Evolutionary conservation across 2,329 filamentous ascomycete species (phyloP), one percentile per base, ranked within the genome.

Genomic region (Aspergillus sp.): DNA sequence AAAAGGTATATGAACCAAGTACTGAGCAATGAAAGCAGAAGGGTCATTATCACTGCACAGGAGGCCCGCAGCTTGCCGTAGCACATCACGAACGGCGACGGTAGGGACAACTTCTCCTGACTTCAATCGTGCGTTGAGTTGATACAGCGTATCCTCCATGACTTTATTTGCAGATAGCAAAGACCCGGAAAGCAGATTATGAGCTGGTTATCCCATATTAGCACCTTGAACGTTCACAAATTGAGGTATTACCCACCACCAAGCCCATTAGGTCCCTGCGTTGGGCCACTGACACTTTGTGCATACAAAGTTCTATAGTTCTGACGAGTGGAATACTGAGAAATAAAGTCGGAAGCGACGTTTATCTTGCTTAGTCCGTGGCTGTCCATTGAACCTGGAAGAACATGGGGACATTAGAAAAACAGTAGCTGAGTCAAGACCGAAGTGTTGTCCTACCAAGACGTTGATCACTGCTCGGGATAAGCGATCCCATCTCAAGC

Each of bases 311-410:
- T 94, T 59, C 93, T 88, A 75, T 99, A 99, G 72, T 97, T 93
- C 74, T 99, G 96, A 39, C 95, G 90, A 25, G 92, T 96, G 3
- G 94, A 98, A 74, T 99, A 99, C 72, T 99, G 94, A 1, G 95
- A 92, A 72, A 99, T 87, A 69, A 99, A 97, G 73, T 98, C 94
- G 2, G 95, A 98, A 0, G 91, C 92, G 10, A 93, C 92, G 73
- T 98, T 97, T 74, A 97, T 89, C 63, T 87, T 87, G 57, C 87
- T 86, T 51, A 89, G 87, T 17, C 89, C 88, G 64, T 91, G 85
- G 38, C 84, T 85, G 66, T 96, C 91, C 52, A 99, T 87, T 6
- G 91, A 93, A 15, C 77, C 78, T 77, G 65, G 43, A 53, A 57
- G 36, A 9, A 21, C 56, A 25, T 19, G 2, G 38, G 38, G 19